Percentiles rank a stretch among this genome's conserved stretches.
phyloP scores from a whole-genome alignment of 2,329 filamentous ascomycete species.

The Claviceps sp. region DNA sequence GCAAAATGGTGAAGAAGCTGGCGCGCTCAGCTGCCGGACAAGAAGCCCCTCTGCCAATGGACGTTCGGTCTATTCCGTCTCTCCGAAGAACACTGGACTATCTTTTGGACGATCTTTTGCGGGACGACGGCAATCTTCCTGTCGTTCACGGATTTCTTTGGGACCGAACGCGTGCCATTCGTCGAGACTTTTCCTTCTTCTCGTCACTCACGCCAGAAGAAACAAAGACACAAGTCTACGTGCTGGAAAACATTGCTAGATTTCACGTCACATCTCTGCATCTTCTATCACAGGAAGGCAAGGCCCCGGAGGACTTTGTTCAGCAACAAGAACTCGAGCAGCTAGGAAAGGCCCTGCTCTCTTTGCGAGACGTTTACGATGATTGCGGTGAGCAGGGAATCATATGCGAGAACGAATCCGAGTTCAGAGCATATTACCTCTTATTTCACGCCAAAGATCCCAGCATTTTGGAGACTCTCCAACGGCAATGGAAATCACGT shows the following conservation, averaged over 20 bases:
- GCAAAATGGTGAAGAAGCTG: constrained; percentile 52
- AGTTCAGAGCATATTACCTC: constrained; percentile 53
- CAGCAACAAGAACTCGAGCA: constrained; percentile 57
- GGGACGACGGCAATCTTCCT: constrained; percentile 39
- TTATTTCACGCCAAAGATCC: constrained; percentile 48
- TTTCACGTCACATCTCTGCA: constrained; percentile 55
- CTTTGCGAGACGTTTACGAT: constrained; percentile 52
- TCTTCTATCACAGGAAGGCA: constrained; percentile 42
- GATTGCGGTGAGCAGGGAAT: constrained; percentile 47
- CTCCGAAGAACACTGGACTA: constrained; percentile 50
- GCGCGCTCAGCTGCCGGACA: constrained; percentile 55
- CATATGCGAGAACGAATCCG: constrained; percentile 46
- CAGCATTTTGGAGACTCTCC: constrained; percentile 37
- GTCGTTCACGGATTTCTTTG: constrained; percentile 50
- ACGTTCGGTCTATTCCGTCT: constrained; percentile 47
- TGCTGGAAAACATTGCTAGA: constrained; percentile 50
- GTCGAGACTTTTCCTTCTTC: constrained; percentile 56
- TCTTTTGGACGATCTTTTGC: constrained; percentile 45
- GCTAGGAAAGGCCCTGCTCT: constrained; percentile 50
- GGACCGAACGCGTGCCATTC: constrained; percentile 54
- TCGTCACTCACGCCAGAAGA: constrained; percentile 45
- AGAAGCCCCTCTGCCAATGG: constrained; percentile 53
- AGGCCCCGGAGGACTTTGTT: constrained; percentile 46
- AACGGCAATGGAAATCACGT: constrained; percentile 42
- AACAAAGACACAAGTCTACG: constrained; percentile 45